These are phyloP conservation scores for Corchorus capsularis DNA, from an alignment of 345 rosid species.

Conservation along the genomic window DNA sequence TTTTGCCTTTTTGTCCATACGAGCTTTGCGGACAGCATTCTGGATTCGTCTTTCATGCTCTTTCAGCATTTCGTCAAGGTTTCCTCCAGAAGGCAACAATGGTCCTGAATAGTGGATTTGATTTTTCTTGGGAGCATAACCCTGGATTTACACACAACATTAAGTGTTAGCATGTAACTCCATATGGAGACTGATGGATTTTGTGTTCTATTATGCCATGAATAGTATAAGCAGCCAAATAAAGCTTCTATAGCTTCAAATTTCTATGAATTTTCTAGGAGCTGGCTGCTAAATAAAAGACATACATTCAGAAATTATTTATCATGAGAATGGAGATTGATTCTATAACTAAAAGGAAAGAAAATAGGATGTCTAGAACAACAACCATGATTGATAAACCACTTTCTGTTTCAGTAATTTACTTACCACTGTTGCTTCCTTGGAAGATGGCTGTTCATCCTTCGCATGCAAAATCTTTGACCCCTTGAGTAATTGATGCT, in stretches of 20 bases:
- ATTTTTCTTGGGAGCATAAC: constrained; percentile 35
- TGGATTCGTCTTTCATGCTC: constrained; percentile 84
- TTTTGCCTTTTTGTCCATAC: constrained; percentile 41
- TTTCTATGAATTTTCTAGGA: neutral
- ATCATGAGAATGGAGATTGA: neutral
- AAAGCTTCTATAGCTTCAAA: neutral
- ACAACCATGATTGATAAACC: neutral
- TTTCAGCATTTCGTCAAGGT: constrained; percentile 88
- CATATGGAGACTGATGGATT: neutral
- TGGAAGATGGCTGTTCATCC: constrained; percentile 33
- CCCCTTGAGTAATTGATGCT: constrained; percentile 40
- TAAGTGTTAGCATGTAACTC: constrained; percentile 13
- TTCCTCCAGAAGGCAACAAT: constrained; percentile 59
- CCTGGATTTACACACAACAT: constrained; percentile 37
- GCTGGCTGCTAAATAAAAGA: neutral
- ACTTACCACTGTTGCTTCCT: constrained; percentile 43
- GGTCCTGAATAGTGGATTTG: constrained; percentile 75
- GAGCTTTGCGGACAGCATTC: constrained; percentile 78
- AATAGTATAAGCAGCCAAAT: neutral
- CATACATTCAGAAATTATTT: neutral
- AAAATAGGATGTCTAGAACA: constrained; percentile 3
- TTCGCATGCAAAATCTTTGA: constrained; percentile 41
- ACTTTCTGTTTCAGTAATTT: neutral
- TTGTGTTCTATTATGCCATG: constrained; percentile 2
- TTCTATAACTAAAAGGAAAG: neutral